Base-by-base conservation (phyloP, 352 stramenopile species). In the Lagenidium giganteum region DNA sequence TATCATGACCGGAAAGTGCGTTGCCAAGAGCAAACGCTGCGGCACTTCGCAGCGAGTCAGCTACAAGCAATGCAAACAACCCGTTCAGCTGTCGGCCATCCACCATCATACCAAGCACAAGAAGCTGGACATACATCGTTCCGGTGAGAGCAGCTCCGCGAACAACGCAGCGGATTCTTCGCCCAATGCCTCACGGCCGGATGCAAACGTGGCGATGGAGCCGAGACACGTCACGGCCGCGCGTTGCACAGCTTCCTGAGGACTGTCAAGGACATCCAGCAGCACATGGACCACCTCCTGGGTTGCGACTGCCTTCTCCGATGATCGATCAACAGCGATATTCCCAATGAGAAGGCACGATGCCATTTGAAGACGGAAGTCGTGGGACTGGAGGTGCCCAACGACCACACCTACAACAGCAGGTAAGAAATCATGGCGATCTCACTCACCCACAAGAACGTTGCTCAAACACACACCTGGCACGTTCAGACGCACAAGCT, bases 21-120 rank as follows among this genome's bases (percentile, higher is more conserved):
- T 87, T 89, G 34, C 77, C 77, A 12, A 89, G 45, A 3, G 77
- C 68, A 45, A 87, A 89, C 8, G 77, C 71, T 17, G 65, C 64
- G 17, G 61, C 62, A 21, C 71, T 78, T n/a, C 68, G 70, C 27
- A 87, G 51, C 21, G 55, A 41, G 28, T 89, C 77, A 9, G 57
- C 67, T 79, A 27, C 1, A 3, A 26, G n/a, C 23, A 12, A 21
- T 4, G 39, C 4, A 54, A 4, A 26, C 23, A 29, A 28, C 32
- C n/a, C n/a, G n/a, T n/a, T n/a, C n/a, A n/a, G n/a, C n/a, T n/a
- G n/a, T n/a, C n/a, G n/a, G n/a, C n/a, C n/a, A n/a, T n/a, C n/a
- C 12, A 32, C 11, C 18, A 4, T 12, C 7, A 17, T 29, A 24
- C n/a, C 6, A 28, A 24, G 8, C 42, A 5, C 12, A n/a, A n/a